Base-by-base conservation (phyloP, 352 stramenopile genomes). In the Bremia lactucae region DNA sequence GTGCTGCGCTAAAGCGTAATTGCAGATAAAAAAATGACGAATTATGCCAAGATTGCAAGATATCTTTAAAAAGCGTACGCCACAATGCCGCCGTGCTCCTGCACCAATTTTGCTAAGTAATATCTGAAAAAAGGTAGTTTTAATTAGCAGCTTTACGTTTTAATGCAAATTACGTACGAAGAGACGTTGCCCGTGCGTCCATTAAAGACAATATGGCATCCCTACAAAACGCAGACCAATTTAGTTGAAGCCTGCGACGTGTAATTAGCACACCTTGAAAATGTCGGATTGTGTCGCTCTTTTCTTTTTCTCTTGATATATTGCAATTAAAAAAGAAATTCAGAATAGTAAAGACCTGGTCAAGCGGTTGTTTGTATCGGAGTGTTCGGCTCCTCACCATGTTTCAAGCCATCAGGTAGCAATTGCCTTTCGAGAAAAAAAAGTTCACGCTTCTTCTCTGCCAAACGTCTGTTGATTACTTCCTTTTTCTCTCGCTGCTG, bases 161-260 rank as follows among this genome's bases (percentile, higher is more conserved):
- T 33, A 14, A 33, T 33, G 11, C 13, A 9, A 24, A 42, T 8
- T 35, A 56, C 61, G 22, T 59, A 92, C 76, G 76, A 85, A 6
- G 79, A 87, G 6, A 92, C 59, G 39, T 89, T 87, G 44, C 73
- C 78, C 0, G 78, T 87, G 31, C 73, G 72, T 3, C 79, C 76
- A 39, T 91, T 88, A 45, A 91, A 89, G 21, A 83, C 67, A 33
- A 92, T 71, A 13, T 59, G 65, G 36, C 79, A 92, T 21, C 79
- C 76, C 75, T 91, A 37, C 43, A 20, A 34, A 46, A 16, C 13
- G 28, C 25, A 13, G 14, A 20, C 13, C 22, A 40, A 20, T 16
- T 25, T 23, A 42, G 49, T 21, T 8, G 25, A 3, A 42, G 31
- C 2, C 6, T 33, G n/a, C n/a, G n/a, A n/a, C n/a, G n/a, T 31